These are phyloP conservation scores for Aciculoconidium aculeatum DNA, from an alignment of 805 yeast genomes.

Conservation along the genomic window DNA sequence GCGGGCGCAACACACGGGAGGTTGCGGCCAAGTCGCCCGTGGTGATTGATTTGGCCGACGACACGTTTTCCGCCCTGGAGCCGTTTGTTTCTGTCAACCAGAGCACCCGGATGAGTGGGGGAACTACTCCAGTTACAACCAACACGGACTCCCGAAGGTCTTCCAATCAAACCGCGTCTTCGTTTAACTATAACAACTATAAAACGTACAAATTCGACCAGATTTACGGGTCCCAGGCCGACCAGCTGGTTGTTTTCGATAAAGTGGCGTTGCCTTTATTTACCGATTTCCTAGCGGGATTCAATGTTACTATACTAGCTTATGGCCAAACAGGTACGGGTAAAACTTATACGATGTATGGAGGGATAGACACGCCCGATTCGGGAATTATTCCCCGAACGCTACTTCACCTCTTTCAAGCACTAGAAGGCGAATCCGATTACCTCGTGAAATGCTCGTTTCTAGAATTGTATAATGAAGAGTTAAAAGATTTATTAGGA, in stretches of 20 bases:
- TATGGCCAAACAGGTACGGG: constrained; percentile 87
- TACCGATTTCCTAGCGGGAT: constrained; percentile 53
- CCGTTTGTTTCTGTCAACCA: constrained; percentile 18
- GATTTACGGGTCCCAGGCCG: constrained; percentile 79
- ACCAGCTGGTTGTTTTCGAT: constrained; percentile 60
- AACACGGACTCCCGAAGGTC: constrained; percentile 4
- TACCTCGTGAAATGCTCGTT: constrained; percentile 71
- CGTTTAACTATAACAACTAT: constrained; percentile 15
- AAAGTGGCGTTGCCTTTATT: constrained; percentile 70
- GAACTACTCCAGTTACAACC: constrained; percentile 17
- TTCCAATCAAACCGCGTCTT: constrained; percentile 11
- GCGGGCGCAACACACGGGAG: constrained; percentile 44
- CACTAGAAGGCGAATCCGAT: constrained; percentile 41
- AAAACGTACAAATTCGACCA: constrained; percentile 71
- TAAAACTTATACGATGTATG: constrained; percentile 72
- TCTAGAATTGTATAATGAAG: constrained; percentile 84
- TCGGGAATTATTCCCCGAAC: constrained; percentile 59
- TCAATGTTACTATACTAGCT: constrained; percentile 74
- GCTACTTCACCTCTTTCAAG: constrained; percentile 45
- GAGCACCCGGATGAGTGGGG: too few species aligned
- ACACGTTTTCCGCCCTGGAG: constrained; percentile 12
- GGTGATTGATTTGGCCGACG: constrained; percentile 43
- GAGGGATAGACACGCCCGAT: constrained; percentile 25
- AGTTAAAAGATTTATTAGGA: constrained; percentile 63
- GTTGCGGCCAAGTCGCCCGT: constrained; percentile 39